Percentiles rank a stretch among this genome's conserved stretches.
Evolutionary conservation across 73 alveolate genomes (phyloP).

Genomic region (Uronychia setigera): DNA sequence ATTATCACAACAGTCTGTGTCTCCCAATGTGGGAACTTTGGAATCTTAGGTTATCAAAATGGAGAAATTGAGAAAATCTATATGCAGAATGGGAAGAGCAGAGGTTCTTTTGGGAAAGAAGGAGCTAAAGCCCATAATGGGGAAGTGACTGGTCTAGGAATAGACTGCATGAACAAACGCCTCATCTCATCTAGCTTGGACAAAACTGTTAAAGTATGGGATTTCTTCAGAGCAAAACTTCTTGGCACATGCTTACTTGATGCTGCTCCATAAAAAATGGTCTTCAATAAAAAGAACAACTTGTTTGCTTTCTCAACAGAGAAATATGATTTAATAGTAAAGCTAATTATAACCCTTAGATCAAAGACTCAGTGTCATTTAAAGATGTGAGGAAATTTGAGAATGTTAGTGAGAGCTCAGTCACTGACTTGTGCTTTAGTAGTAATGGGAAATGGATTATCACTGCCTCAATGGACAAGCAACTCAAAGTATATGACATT

Average conservation of each 20-base stretch:
- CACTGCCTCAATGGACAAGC: constrained; percentile 70
- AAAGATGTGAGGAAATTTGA: constrained; percentile 52
- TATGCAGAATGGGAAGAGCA: constrained; percentile 86
- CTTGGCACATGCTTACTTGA: constrained; percentile 48
- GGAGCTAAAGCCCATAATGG: constrained; percentile 53
- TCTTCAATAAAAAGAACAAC: constrained; percentile 72
- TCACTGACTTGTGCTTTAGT: constrained; percentile 76
- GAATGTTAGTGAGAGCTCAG: constrained; percentile 59
- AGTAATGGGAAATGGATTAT: constrained; percentile 86
- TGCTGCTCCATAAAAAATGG: constrained; percentile 66
- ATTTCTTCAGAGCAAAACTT: constrained; percentile 76
- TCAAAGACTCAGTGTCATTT: constrained; percentile 28
- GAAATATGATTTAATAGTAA: constrained; percentile 38
- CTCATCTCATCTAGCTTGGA: constrained; percentile 73
- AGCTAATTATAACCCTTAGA: constrained; percentile 49
- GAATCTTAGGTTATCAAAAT: constrained; percentile 79
- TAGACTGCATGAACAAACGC: constrained; percentile 80
- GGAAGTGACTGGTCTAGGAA: constrained; percentile 74
- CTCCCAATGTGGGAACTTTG: constrained; percentile 91
- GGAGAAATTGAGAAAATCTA: constrained; percentile 84
- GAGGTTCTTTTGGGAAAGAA: constrained; percentile 63
- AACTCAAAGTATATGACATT: constrained; percentile 82
- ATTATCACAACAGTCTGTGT: constrained; percentile 71
- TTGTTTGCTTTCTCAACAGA: constrained; percentile 41
- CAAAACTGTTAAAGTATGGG: constrained; percentile 81